phyloP scores from a whole-genome alignment of 2,329 filamentous ascomycete genomes.

The Amauroascus niger region DNA sequence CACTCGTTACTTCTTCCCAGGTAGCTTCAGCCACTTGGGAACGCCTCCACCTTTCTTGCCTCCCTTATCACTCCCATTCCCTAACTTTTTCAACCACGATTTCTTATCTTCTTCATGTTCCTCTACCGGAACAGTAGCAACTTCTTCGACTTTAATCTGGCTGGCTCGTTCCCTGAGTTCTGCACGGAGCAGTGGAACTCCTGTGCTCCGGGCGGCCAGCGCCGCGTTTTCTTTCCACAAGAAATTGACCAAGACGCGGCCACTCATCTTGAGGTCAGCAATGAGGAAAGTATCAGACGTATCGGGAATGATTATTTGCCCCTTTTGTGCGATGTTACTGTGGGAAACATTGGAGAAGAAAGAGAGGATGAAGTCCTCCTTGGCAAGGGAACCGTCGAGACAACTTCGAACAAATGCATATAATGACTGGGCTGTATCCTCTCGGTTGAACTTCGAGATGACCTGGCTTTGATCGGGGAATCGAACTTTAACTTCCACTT shows the following conservation, averaged over 20 bases:
- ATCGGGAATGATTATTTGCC: slow-evolving; percentile 30
- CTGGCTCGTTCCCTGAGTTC: slow-evolving; percentile 54
- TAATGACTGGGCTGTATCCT: slow-evolving; percentile 60
- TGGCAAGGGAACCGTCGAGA: slow-evolving; percentile 49
- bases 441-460: slow-evolving; percentile 58
- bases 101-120: slow-evolving; percentile 31
- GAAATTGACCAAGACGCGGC: slow-evolving; percentile 64
- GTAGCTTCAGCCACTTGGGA: slow-evolving; percentile 64
- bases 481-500: slow-evolving; percentile 66
- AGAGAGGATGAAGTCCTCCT: slow-evolving; percentile 62
- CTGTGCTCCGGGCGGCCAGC: slow-evolving; percentile 43
- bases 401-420: slow-evolving; percentile 65
- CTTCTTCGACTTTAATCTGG: slow-evolving; percentile 56
- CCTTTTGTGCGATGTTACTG: slow-evolving; percentile 8
- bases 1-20: slow-evolving; percentile 58
- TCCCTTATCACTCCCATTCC: slow-evolving; percentile 26
- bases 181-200: slow-evolving; percentile 49
- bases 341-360: slow-evolving; percentile 37
- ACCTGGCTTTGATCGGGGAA: slow-evolving; percentile 80
- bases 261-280: slow-evolving; percentile 58
- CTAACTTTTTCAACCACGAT: slow-evolving; percentile 32
- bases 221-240: slow-evolving; percentile 59
- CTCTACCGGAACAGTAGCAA: slow-evolving; percentile 34
- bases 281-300: slow-evolving; percentile 52
- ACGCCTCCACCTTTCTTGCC: slow-evolving; percentile 34